Base-by-base conservation (phyloP, 805 yeast genomes). In the Yarrowia sp. region DNA sequence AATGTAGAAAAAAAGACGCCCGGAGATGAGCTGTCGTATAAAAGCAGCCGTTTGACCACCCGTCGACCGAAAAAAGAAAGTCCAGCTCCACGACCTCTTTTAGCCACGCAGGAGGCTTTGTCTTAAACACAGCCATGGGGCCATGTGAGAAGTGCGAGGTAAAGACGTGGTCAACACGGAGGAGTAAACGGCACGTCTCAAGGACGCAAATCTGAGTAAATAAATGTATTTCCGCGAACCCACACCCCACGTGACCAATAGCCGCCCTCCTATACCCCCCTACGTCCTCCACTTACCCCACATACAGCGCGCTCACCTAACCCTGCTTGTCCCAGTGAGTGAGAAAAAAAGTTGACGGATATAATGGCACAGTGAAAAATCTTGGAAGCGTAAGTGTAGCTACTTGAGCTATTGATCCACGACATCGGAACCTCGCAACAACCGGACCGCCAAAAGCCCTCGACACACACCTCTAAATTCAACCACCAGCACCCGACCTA, bases 341-440 rank as follows among this genome's bases (percentile, higher is more conserved):
- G 58, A 26, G 48, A 63, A 40, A 64, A 64, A 64, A 64, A 38
- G 46, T 64, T 64, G 67, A 49, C 67, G 63, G 48, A 35, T 45
- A 59, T 56, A 53, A 41, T 56, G 63, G 63, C 63, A 26, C 42
- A 40, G 52, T 43, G 52, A 59, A 59, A 59, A 59, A 59, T 43
- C 65, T 45, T 59, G 50, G 65, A 59, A 59, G 65, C 46, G 52
- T 59, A 59, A 59, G 65, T 45, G 52, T 43, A 59, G 52, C 65
- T 43, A 59, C 65, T 56, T 42, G 63, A 56, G 63, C 59, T 56
- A 41, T 42, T 56, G 63, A 56, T 56, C 63, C 49, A 41, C 40
- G 32, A 42, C 26, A 5, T 42, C 22, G 48, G 22, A 49, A 22
- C 32, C 32, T 26, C 63, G 14, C 61, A 10, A 41, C 35, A 8